Evolutionary conservation across 192 early-diverging fungal species (phyloP), one percentile per base, ranked within the genome.

Genomic region (Linnemannia hyalina): DNA sequence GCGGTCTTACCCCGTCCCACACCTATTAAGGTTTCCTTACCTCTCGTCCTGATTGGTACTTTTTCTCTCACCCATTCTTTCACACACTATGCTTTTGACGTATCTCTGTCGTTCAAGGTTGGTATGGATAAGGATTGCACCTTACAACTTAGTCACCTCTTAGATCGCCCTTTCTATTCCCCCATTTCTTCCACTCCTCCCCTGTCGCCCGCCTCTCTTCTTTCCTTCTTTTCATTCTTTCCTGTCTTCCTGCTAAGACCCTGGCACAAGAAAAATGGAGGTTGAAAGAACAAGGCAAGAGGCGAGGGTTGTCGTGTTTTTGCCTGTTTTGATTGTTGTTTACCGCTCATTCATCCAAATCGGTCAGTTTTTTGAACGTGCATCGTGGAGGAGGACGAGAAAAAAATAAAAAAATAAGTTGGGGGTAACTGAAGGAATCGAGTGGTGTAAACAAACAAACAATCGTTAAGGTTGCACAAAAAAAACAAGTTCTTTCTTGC

Each of bases 391-490:
- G 8, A 26, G n/a, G 44, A 9, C 10, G 44, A 46, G 23, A 29
- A 15, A 29, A 4, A 26, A 15, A 40, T 40, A 40, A 40, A 1
- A 65, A 4, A 23, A 32, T 10, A 15, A 10, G 10, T 32, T 65
- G 11, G 60, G 26, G 55, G 1, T 3, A 40, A 3, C 10, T n/a
- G 57, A n/a, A 60, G 60, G 11, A 15, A 3, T 11, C 4, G 49
- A 52, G 1, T 32, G 11, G 60, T 29, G 60, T 65, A 65, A 65
- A 65, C 29, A 65, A 65, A 29, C 57, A 60, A 60, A 65, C 60
- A 65, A 63, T 11, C 60, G 60, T 26, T 26, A 63, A 65, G 60
- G 60, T 65, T 65, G 60, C 60, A 65, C 60, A 32, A 65, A 26
- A 8, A 65, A 26, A 65, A 11, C 10, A 26, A 57, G 55, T 6